Percentiles rank a stretch among this genome's conserved stretches.
Conservation (phyloP, 257 asterid species). For the Nicotiana attenuata region DNA sequence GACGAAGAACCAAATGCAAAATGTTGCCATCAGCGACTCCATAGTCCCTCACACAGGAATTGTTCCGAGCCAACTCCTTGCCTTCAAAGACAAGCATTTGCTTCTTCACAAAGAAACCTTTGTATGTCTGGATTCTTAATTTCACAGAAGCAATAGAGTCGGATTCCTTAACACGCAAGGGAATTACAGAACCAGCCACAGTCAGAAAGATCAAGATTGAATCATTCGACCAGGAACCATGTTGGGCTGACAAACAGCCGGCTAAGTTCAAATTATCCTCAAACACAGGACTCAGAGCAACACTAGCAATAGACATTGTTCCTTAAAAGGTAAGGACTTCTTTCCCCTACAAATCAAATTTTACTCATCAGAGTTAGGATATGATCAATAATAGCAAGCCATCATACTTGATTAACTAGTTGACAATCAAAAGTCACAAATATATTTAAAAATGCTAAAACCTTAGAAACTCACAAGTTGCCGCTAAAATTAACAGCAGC, state of each 20-base stretch:
- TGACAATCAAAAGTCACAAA: neutral
- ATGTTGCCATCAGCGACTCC: constrained; percentile 63
- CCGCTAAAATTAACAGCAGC: constrained; percentile 1
- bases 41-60: constrained; percentile 53
- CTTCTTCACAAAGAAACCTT: constrained; percentile 61
- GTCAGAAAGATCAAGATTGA: constrained; percentile 61
- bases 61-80: constrained; percentile 65
- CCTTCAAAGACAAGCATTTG: constrained; percentile 75
- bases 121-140: constrained; percentile 48
- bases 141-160: constrained; percentile 81
- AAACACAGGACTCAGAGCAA: constrained; percentile 60
- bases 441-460: constrained; percentile 10
- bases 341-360: constrained; percentile 26
- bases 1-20: constrained; percentile 54
- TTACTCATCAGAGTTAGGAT: neutral
- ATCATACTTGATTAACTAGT: constrained; percentile 6
- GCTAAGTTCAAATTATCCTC: constrained; percentile 58
- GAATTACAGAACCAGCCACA: constrained; percentile 58
- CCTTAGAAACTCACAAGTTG: constrained; percentile 5
- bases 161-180: constrained; percentile 60
- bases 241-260: constrained; percentile 30
- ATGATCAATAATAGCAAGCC: neutral
- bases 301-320: constrained; percentile 68
- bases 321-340: constrained; percentile 25
- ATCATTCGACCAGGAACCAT: constrained; percentile 36